Percentiles rank a stretch among this genome's conserved stretches.
Conservation (phyloP, 2,329 filamentous ascomycete species). For the Botrytis galanthina region DNA sequence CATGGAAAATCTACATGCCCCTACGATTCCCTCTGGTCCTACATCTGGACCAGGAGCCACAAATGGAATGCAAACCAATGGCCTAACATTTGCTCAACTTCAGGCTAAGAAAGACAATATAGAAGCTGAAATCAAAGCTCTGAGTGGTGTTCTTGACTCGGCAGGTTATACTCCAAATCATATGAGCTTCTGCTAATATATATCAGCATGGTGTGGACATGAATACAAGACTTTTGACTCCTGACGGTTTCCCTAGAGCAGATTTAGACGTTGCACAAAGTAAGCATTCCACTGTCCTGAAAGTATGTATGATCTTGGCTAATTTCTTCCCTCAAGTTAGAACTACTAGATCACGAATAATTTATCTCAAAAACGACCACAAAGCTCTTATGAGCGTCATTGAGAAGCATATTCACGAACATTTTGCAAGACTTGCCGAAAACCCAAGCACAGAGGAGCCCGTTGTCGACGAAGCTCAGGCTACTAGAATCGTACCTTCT, state of each 20-base stretch:
- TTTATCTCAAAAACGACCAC: constrained; percentile 88
- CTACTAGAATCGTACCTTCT: constrained; percentile 39
- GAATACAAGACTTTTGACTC: constrained; percentile 81
- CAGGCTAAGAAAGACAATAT: constrained; percentile 80
- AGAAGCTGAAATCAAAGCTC: constrained; percentile 81
- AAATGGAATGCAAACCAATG: constrained; percentile 59
- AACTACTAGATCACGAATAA: constrained; percentile 87
- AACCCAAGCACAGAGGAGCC: constrained; percentile 38
- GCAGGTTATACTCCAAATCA: constrained; percentile 48
- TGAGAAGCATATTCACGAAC: constrained; percentile 82
- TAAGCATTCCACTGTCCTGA: constrained; percentile 45
- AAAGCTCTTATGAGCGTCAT: constrained; percentile 81
- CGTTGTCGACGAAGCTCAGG: constrained; percentile 27
- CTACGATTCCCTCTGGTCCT: constrained; percentile 76
- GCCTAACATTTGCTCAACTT: constrained; percentile 73
- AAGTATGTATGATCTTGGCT: background rate
- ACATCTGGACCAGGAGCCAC: constrained; percentile 56
- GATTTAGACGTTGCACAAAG: constrained; percentile 95
- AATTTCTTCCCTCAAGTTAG: constrained; percentile 60
- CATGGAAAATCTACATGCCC: constrained; percentile 67
- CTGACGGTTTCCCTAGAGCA: constrained; percentile 86
- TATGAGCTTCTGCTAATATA: constrained; percentile 21
- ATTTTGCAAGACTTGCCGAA: constrained; percentile 70
- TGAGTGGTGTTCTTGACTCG: constrained; percentile 84
- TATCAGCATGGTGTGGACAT: constrained; percentile 85